Percentiles rank a stretch among this genome's conserved stretches.
phyloP scores from a whole-genome alignment of 192 early-diverging fungal species.

The Coemansia sp. region DNA sequence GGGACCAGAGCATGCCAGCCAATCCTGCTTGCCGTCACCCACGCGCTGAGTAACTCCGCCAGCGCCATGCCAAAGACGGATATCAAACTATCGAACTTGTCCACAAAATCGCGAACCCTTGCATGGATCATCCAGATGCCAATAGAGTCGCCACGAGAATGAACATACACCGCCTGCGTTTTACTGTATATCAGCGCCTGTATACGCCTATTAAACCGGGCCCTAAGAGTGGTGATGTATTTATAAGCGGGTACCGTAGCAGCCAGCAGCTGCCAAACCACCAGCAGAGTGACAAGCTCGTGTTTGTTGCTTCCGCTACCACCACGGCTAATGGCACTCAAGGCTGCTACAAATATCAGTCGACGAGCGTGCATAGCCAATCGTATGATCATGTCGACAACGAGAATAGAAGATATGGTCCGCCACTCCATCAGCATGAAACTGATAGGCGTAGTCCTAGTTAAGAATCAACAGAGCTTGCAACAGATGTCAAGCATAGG shows the following conservation, averaged over 20 bases:
- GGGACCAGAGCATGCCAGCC: conserved; percentile 39
- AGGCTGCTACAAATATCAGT: conserved; percentile 9
- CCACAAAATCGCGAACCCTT: background rate
- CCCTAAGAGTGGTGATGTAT: background rate
- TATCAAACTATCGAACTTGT: background rate
- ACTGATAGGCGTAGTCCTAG: conserved; percentile 1
- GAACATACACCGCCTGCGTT: background rate
- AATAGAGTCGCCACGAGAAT: background rate
- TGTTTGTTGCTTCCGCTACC: background rate
- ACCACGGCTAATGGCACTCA: background rate
- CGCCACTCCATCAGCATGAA: conserved; percentile 5
- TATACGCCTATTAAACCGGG: background rate
- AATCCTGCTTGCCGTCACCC: conserved; percentile 27
- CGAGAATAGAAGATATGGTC: background rate
- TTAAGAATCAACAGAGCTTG: background rate
- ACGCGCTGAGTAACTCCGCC: conserved; percentile 17
- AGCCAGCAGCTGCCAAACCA: conserved; percentile 15
- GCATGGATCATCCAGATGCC: background rate
- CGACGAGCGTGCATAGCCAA: conserved; percentile 6
- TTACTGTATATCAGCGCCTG: conserved; percentile 9
- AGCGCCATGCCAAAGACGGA: background rate
- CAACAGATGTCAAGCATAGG: background rate
- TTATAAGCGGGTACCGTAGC: background rate
- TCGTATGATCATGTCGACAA: background rate
- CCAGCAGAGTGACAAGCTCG: background rate